phyloP scores from a whole-genome alignment of 2,329 filamentous ascomycete species.

The Exophiala sideris region DNA sequence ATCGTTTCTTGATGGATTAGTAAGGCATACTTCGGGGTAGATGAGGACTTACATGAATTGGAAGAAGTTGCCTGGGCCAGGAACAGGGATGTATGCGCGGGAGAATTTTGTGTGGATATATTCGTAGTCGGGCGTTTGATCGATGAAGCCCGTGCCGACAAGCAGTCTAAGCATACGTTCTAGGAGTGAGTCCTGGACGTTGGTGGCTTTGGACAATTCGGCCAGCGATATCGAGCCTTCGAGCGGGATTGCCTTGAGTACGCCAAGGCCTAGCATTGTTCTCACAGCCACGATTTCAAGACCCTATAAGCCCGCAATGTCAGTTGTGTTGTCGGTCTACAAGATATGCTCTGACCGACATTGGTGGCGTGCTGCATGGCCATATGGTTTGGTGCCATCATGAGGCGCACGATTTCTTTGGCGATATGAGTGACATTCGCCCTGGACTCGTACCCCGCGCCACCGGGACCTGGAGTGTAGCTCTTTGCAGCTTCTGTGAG shows the following conservation, averaged over 20 bases:
- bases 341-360: background rate
- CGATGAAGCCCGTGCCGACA: conserved; percentile 15
- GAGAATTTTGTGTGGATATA: conserved; percentile 20
- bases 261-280: conserved; percentile 25
- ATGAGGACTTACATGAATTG: conserved; percentile 9
- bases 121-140: conserved; percentile 4
- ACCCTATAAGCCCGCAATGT: conserved; percentile 10
- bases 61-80: conserved; percentile 17
- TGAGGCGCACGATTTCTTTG: conserved; percentile 11
- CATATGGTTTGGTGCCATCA: conserved; percentile 16
- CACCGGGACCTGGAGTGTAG: conserved; percentile 5
- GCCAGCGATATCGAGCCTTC: conserved; percentile 21
- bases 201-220: conserved; percentile 7
- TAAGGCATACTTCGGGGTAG: no score
- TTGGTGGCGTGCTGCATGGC: conserved; percentile 12
- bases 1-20: conserved; percentile 1
- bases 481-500: conserved; percentile 6
- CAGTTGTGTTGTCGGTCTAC: background rate
- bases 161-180: conserved; percentile 17
- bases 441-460: conserved; percentile 4
- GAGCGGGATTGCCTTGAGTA: conserved; percentile 27
- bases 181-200: conserved; percentile 14
- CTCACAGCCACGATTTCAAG: conserved; percentile 25
- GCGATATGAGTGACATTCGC: conserved; percentile 10
- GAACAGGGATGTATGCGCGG: conserved; percentile 9